These are phyloP conservation scores for Straminergon stramineum DNA, from an alignment of 225 moss, liverwort and hornwort species.

Conservation along the genomic window DNA sequence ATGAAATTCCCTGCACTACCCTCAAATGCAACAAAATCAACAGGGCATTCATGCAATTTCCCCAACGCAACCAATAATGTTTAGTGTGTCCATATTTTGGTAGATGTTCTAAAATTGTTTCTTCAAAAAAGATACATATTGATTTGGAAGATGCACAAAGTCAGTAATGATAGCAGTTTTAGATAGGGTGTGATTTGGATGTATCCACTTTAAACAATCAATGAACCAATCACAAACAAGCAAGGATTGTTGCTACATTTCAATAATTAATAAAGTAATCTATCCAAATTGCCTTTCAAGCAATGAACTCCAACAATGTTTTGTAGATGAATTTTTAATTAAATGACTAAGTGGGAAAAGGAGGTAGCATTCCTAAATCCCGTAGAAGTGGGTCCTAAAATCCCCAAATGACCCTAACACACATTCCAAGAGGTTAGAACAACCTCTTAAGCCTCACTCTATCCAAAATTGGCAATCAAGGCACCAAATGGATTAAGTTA, in stretches of 20 bases:
- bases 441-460: too few species aligned
- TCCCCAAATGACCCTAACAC: too few species aligned
- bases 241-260: neutral
- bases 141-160: neutral
- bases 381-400: too few species aligned
- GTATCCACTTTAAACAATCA: neutral
- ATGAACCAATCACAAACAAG: neutral
- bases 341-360: too few species aligned
- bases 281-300: too few species aligned
- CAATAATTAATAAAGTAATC: fast-evolving
- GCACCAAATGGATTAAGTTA: too few species aligned
- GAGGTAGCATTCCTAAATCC: too few species aligned
- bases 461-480: too few species aligned
- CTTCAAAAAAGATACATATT: fast-evolving
- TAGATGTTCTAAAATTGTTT: neutral
- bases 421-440: too few species aligned
- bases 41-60: neutral
- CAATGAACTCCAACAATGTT: too few species aligned
- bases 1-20: neutral
- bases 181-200: fast-evolving
- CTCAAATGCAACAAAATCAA: neutral
- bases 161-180: neutral
- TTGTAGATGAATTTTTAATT: too few species aligned
- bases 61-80: neutral
- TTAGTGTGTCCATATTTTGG: neutral